Conservation (phyloP, 1,139 yeast genomes). For the Geotrichum carabidarum region DNA sequence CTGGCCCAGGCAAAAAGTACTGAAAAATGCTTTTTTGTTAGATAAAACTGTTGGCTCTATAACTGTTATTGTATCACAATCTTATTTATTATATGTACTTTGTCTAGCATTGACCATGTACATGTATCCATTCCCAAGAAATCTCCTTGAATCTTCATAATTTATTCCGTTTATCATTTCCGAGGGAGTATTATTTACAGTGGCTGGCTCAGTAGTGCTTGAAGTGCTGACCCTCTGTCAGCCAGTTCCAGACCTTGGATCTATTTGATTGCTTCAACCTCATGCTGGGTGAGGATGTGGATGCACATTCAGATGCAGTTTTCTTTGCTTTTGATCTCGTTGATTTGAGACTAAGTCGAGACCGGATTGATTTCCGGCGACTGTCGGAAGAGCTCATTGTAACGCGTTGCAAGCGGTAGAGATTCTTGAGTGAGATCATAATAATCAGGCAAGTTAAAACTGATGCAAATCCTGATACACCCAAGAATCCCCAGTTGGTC, state of each 20-base stretch:
- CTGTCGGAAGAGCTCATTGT: constrained; percentile 52
- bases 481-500: constrained; percentile 58
- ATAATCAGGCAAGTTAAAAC: constrained; percentile 42
- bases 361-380: neutral
- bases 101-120: neutral
- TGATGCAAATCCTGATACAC: constrained; percentile 50
- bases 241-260: constrained; percentile 16
- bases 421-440: constrained; percentile 41
- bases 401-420: constrained; percentile 54
- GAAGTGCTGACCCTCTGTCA: constrained; percentile 13
- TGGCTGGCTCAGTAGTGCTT: constrained; percentile 7
- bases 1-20: neutral
- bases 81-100: neutral
- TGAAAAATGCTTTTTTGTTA: neutral
- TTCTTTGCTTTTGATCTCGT: neutral
- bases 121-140: too few species aligned
- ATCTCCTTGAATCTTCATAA: too few species aligned
- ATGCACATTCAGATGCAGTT: neutral
- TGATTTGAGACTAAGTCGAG: neutral
- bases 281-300: too few species aligned
- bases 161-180: too few species aligned
- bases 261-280: neutral
- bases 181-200: neutral
- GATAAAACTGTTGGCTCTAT: too few species aligned
- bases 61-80: neutral